Evolutionary conservation across 2,329 filamentous ascomycete species (phyloP), one percentile per base, ranked within the genome.

Genomic region (Colletotrichum liaoningense): DNA sequence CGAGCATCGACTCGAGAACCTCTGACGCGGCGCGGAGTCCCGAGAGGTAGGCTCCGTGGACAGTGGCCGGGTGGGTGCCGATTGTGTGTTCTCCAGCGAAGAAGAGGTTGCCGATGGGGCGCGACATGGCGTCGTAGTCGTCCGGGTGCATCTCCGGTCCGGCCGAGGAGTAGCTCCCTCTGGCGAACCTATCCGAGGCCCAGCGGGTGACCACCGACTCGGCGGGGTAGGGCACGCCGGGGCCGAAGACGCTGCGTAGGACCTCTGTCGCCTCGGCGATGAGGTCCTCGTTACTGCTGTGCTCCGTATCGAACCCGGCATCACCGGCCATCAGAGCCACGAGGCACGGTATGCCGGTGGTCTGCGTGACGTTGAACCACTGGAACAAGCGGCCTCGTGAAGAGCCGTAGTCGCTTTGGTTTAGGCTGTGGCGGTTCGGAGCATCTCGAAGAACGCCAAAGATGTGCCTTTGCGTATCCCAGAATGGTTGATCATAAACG

Each of bases 71-170:
- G 80, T 99, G 95, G 0, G 95, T 98, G 59, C 94, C 95, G 77
- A 94, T 98, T 1, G 97, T 99, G 74, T 98, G 97, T 83, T 99
- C 97, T 60, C 97, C 97, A 19, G 96, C 97, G 82, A 99, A 99
- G 83, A 96, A 94, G 9, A 99, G 86, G 76, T 97, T 97, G 38
- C 95, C 95, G 38, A 98, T 87, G 1, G 93, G 87, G 62, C 90
- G 89, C 2, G 97, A 95, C 94, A 99, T 98, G 38, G 91, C 86
- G 80, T 98, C 94, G 83, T 99, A 99, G 81, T 99, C 97, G 65
- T 95, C 93, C 2, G 93, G 90, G 64, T 91, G 89, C 83, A 98
- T 96, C 59, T 91, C 88, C 6, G 95, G 93, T 0, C 94, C 95
- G 1, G 97, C 95, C 76, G 94, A 98, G 3, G 97, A 99, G 83